phyloP scores from a whole-genome alignment of 208 protist species.

The Polymyxa betae region DNA sequence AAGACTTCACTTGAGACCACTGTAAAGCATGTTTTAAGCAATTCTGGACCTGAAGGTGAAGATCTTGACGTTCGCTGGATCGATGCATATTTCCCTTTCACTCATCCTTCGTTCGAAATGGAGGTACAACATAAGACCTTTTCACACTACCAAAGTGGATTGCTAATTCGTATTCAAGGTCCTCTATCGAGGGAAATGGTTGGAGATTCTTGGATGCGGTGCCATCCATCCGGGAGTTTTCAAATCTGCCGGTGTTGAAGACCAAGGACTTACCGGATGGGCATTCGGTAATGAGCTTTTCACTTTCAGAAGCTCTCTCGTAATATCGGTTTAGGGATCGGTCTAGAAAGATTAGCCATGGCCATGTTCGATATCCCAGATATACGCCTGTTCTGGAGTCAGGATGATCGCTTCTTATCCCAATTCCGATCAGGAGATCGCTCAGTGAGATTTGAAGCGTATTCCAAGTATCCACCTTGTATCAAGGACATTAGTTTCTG shows the following conservation, averaged over 20 bases:
- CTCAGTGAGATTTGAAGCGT: slow-evolving; percentile 71
- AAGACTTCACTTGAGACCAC: not conserved
- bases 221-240: slow-evolving; percentile 15
- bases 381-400: slow-evolving; percentile 86
- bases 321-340: slow-evolving; percentile 69
- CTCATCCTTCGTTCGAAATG: slow-evolving; percentile 80
- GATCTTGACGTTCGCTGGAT: slow-evolving; percentile 33
- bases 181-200: slow-evolving; percentile 79
- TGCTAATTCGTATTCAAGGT: slow-evolving; percentile 64
- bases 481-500: slow-evolving; percentile 83
- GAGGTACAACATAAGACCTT: slow-evolving; percentile 69
- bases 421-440: slow-evolving; percentile 62
- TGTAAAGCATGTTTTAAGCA: not conserved
- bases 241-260: not conserved
- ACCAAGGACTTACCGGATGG: not conserved
- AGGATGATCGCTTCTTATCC: slow-evolving; percentile 64
- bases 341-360: slow-evolving; percentile 85
- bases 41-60: not conserved
- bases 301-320: not conserved
- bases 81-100: slow-evolving; percentile 86
- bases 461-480: slow-evolving; percentile 78
- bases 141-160: not conserved
- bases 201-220: slow-evolving; percentile 70
- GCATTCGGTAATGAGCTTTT: slow-evolving; percentile 1
- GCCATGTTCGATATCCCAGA: slow-evolving; percentile 82